Evolutionary conservation across 768 basidiomycete species (phyloP), one percentile per base, ranked within the genome.

Genomic region (Boletus coccyginus): DNA sequence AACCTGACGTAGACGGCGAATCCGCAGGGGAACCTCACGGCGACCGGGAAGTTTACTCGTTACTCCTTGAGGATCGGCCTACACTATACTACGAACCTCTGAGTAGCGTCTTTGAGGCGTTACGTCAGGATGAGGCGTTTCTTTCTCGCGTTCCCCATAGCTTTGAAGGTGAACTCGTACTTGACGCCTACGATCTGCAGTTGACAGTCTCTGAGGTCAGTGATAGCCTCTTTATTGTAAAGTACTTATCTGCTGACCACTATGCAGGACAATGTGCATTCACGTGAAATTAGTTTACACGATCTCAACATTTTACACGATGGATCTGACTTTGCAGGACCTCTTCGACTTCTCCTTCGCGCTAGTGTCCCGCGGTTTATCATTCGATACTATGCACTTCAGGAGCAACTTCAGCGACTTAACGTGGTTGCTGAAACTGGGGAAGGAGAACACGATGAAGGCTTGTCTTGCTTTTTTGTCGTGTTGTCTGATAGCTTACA

Each of bases 71-170:
- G 45, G 74, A 83, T 55, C 78, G 74, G 17, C 88, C 89, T 3
- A 87, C 83, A 5, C 74, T 92, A 8, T 92, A 89, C 69, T 92
- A 91, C 62, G 89, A 91, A 66, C 84, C 89, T 31, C 66, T 92
- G 45, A 81, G 79, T 42, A 76, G 72, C 54, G 81, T 91, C 19
- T 91, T 92, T 63, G 86, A 86, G 53, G 86, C 85, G 53, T 72
- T 92, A 42, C 86, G 88, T 32, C 78, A 81, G 63, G 87, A 90
- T 53, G 78, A 82, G 46, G 66, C 48, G 29, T 67, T 74, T 52
- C 65, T 89, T 32, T 72, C 75, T 46, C 69, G 73, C 16, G 60
- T 83, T 8, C 72, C 78, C 32, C 77, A 81, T 33, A 67, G 83
- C 45, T 64, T 74, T 21, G 81, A 85, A 44, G 81, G 79, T 51